These are phyloP conservation scores for Aspergillus sp. DNA, from an alignment of 2,329 filamentous ascomycete genomes.

Conservation along the genomic window DNA sequence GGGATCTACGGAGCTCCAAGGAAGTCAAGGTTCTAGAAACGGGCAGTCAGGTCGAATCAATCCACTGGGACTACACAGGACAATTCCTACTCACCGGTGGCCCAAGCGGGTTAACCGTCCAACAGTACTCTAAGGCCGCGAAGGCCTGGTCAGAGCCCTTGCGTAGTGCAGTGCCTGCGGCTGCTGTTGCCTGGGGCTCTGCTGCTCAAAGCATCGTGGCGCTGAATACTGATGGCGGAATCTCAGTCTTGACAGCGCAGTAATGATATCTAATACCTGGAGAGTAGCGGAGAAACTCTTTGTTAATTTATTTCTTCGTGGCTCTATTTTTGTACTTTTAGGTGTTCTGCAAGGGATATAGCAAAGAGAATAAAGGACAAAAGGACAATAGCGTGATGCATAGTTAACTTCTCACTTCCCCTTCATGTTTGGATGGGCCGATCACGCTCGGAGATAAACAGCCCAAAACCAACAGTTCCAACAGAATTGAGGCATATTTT, in stretches of 20 bases:
- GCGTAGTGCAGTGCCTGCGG: conserved; percentile 70
- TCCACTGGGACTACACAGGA: conserved; percentile 92
- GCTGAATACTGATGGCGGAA: conserved; percentile 70
- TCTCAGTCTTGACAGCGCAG: conserved; percentile 67
- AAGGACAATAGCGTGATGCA: neutral
- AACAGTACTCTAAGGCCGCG: conserved; percentile 81
- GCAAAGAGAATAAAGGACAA: conserved; percentile 2
- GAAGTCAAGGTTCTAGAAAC: conserved; percentile 83
- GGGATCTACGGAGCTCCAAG: conserved; percentile 85
- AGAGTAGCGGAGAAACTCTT: conserved; percentile 3
- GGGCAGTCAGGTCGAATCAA: conserved; percentile 71
- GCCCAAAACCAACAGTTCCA: neutral
- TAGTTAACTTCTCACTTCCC: neutral
- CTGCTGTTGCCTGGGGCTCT: conserved; percentile 74
- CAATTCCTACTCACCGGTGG: conserved; percentile 87
- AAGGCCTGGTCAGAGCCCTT: conserved; percentile 90
- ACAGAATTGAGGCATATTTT: neutral
- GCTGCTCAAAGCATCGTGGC: conserved; percentile 72
- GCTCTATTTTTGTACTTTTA: conserved; percentile 24
- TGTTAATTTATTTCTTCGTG: conserved; percentile 8
- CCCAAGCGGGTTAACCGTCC: conserved; percentile 76
- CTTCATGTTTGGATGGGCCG: neutral
- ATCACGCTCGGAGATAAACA: too few species aligned
- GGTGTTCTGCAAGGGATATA: conserved; percentile 15
- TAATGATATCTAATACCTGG: conserved; percentile 40